Base-by-base conservation (phyloP, 192 early-diverging fungal genomes). In the Backusella mclennaniae region DNA sequence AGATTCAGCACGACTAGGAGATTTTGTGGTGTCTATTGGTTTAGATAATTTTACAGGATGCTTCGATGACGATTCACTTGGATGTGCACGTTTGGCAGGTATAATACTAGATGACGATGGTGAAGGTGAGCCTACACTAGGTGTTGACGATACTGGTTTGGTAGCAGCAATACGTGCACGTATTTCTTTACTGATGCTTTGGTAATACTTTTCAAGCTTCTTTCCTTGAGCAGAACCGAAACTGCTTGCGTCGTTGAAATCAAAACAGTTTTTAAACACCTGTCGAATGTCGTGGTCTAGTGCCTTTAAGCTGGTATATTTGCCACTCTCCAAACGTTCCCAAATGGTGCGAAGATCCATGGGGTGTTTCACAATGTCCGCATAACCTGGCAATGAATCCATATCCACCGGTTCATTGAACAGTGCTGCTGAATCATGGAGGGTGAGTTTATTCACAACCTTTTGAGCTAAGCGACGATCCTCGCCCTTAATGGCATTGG, bases 321-420 rank as follows among this genome's bases (percentile, higher is more conserved):
- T 70, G n/a, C 77, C 76, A n/a, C 85, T 77, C 6, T 86, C 87
- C 4, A 94, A 83, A 39, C 90, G 89, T 6, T 84, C 83, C 66
- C 77, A 81, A 29, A 93, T 86, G 0, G 92, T 94, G 23, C 90
- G 87, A 3, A 94, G 83, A 75, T 94, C 93, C 89, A 94, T 94
- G 0, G 93, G 93, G 0, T 67, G 21, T 42, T 91, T 92, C 75
- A 95, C 87, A 41, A 93, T 73, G 41, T 89, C 86, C 17, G 76
- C 77, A 72, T 95, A 95, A 14, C 85, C 86, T 0, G 92, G 92
- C 36, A 93, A 84, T 21, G 85, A 85, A 33, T 88, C 84, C 0
- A 90, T 86, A 68, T 95, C 92, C 0, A 95, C 92, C 21, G 93
- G 93, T 35, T 88, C 85, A 53, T 89, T 76, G 66, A 94, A 93